Evolutionary conservation across 106 monocot genomes (phyloP).

Genomic region (Allium fistulosum): DNA sequence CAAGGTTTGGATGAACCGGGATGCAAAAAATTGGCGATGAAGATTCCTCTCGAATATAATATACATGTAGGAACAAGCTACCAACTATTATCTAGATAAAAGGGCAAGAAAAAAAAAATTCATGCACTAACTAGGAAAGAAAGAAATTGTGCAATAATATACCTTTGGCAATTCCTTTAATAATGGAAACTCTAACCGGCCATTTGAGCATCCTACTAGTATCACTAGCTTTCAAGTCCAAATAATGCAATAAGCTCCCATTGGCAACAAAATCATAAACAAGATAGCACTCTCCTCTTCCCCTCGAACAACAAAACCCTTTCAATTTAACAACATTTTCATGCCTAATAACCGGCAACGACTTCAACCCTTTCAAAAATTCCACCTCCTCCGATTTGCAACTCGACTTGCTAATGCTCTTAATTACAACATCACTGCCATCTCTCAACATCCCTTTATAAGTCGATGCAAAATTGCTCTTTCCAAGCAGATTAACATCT

Average conservation of each 20-base stretch:
- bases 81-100: too few relatives aligned
- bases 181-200: slow-evolving; percentile 63
- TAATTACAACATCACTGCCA: slow-evolving; percentile 62
- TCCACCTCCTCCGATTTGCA: slow-evolving; percentile 83
- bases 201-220: slow-evolving; percentile 47
- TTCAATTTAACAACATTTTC: slow-evolving; percentile 61
- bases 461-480: slow-evolving; percentile 63
- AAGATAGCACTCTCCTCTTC: slow-evolving; percentile 85
- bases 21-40: too few relatives aligned
- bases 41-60: too few relatives aligned
- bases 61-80: too few relatives aligned
- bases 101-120: background rate
- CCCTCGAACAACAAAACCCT: slow-evolving; percentile 84
- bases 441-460: slow-evolving; percentile 73
- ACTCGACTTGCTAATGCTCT: slow-evolving; percentile 77
- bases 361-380: slow-evolving; percentile 75
- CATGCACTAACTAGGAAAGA: background rate
- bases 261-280: slow-evolving; percentile 77
- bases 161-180: slow-evolving; percentile 85
- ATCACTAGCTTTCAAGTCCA: slow-evolving; percentile 35
- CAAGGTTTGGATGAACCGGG: too few relatives aligned
- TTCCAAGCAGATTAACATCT: slow-evolving; percentile 64
- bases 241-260: slow-evolving; percentile 54
- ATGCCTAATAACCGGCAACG: slow-evolving; percentile 45
- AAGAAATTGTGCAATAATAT: slow-evolving; percentile 3